phyloP scores from a whole-genome alignment of 176 grass and related monocot species.

The Poa pratensis region DNA sequence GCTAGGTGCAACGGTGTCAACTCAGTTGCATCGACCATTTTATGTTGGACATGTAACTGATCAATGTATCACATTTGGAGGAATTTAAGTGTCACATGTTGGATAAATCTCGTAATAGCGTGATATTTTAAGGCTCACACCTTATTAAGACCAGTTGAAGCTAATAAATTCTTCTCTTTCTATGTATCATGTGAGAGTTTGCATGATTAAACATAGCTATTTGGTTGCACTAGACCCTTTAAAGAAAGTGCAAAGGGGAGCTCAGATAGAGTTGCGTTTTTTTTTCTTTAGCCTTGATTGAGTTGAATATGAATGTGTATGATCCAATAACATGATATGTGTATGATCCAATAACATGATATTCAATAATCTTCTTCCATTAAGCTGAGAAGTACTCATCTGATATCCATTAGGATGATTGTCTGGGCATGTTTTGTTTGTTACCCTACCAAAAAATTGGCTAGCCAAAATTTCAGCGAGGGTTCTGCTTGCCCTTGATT shows the following conservation, averaged over 20 bases:
- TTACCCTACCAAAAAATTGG: not conserved
- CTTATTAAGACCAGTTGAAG: not conserved
- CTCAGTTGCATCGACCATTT: not conserved
- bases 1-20: not conserved
- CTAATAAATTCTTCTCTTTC: conserved; percentile 16
- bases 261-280: not conserved
- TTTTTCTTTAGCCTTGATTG: too few species aligned
- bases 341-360: not conserved
- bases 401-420: conserved; percentile 6
- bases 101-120: not conserved
- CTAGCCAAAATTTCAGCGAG: not conserved
- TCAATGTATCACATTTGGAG: not conserved
- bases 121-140: too few species aligned
- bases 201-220: not conserved
- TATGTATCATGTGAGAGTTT: not conserved
- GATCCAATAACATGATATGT: not conserved
- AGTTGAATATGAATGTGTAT: not conserved
- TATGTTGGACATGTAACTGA: not conserved
- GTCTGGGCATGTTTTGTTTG: not conserved
- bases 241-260: not conserved
- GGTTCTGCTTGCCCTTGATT: not conserved
- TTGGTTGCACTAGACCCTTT: conserved; percentile 7
- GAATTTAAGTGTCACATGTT: conserved; percentile 20
- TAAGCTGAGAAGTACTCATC: not conserved
- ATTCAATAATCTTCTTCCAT: not conserved